Percentiles rank a stretch among this genome's conserved stretches.
Conservation (phyloP, 345 rosid genomes). For the Trapa bicornis region DNA sequence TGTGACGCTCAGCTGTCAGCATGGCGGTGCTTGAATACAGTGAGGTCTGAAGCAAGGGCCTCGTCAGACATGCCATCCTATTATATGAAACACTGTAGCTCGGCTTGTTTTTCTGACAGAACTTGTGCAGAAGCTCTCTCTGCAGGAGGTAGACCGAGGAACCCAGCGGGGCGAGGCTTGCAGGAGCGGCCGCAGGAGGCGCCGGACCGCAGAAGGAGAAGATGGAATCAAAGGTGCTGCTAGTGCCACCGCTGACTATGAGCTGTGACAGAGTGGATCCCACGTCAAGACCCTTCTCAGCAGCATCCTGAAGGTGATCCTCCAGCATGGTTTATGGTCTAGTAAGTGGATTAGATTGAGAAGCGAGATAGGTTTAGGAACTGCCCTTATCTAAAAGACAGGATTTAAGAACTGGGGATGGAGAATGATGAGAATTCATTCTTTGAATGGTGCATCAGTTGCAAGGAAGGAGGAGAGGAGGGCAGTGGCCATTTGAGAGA, state of each 20-base stretch:
- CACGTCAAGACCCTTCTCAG: slow-evolving; percentile 18
- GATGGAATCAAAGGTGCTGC: slow-evolving; percentile 71
- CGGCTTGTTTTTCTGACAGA: slow-evolving; percentile 38
- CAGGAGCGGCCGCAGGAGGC: slow-evolving; percentile 4
- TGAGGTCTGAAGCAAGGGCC: slow-evolving; percentile 24
- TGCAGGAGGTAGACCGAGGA: slow-evolving; percentile 82
- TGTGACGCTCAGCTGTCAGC: background rate
- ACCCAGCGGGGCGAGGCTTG: slow-evolving; percentile 41
- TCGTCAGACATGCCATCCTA: background rate
- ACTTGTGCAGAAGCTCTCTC: slow-evolving; percentile 59
- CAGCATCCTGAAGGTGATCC: slow-evolving; percentile 12
- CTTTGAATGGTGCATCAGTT: background rate
- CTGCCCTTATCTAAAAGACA: background rate
- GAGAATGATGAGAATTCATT: background rate
- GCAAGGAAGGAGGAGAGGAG: background rate
- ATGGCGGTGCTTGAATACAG: slow-evolving; percentile 10
- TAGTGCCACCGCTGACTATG: slow-evolving; percentile 60
- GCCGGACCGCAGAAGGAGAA: slow-evolving; percentile 47
- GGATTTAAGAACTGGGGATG: background rate
- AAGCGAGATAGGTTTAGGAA: background rate
- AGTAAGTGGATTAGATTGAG: background rate
- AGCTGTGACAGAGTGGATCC: slow-evolving; percentile 62
- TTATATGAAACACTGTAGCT: slow-evolving; percentile 1
- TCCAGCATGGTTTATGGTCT: slow-evolving; percentile 33
- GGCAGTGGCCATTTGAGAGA: background rate